Conservation (phyloP, 176 grass and related monocot species). For the Urochloa ruziziensis region DNA sequence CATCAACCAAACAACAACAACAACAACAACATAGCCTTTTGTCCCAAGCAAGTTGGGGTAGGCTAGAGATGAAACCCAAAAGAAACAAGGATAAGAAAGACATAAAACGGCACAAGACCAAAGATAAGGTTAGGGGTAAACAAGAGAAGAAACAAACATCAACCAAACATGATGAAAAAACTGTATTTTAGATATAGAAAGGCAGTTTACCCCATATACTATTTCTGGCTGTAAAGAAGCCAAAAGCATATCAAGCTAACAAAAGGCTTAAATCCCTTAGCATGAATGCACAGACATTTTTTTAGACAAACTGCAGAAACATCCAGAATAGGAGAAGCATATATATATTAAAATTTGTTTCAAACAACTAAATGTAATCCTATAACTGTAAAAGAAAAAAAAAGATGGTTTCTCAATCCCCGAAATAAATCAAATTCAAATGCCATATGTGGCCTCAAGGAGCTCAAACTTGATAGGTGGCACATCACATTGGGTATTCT, state of each 20-base stretch:
- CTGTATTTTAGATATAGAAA: neutral
- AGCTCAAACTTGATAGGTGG: constrained; percentile 10
- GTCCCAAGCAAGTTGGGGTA: too few relatives aligned
- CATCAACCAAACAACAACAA: neutral
- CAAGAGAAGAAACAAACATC: too few relatives aligned
- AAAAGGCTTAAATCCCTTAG: neutral
- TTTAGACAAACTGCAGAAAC: neutral
- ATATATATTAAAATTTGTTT: neutral
- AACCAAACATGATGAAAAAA: neutral
- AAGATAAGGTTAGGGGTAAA: too few relatives aligned
- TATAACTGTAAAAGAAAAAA: constrained; percentile 15
- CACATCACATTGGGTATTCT: neutral
- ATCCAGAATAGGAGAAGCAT: neutral
- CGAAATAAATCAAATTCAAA: constrained; percentile 8
- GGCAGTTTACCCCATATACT: neutral
- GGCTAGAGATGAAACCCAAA: too few relatives aligned
- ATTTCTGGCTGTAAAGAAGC: neutral
- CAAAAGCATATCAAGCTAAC: constrained; percentile 10
- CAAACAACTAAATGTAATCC: neutral
- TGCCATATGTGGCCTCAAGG: neutral
- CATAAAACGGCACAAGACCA: too few relatives aligned
- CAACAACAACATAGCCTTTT: too few relatives aligned
- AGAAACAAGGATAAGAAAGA: too few relatives aligned
- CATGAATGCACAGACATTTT: neutral
- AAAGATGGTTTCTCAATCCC: neutral